These are phyloP conservation scores for Pseudomassariella vexata DNA, from an alignment of 2,329 filamentous ascomycete genomes.

Conservation along the genomic window DNA sequence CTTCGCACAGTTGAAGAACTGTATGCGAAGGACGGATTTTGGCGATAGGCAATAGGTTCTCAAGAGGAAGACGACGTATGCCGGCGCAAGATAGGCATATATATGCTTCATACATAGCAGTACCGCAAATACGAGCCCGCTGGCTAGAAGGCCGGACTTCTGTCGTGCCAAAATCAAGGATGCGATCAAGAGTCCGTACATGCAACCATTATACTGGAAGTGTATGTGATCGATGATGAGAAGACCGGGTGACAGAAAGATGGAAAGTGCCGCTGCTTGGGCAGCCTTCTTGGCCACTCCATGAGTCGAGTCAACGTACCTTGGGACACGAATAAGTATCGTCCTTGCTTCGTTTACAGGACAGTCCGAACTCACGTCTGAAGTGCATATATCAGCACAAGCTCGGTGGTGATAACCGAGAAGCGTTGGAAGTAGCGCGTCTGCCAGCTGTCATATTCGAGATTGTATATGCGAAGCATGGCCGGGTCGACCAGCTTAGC, in stretches of 20 bases:
- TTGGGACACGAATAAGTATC: slow-evolving; percentile 26
- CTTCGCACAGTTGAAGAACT: slow-evolving; percentile 75
- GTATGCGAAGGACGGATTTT: slow-evolving; percentile 68
- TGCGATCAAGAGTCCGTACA: slow-evolving; percentile 85
- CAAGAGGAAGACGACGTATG: slow-evolving; percentile 92
- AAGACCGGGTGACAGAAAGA: slow-evolving; percentile 85
- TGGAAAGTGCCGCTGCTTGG: slow-evolving; percentile 81
- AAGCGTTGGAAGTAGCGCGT: slow-evolving; percentile 88
- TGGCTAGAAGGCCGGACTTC: slow-evolving; percentile 67
- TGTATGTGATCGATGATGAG: slow-evolving; percentile 96
- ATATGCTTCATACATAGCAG: slow-evolving; percentile 96
- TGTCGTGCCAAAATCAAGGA: slow-evolving; percentile 80
- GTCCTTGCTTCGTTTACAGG: too few relatives aligned
- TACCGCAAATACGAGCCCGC: slow-evolving; percentile 77
- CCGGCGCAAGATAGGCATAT: slow-evolving; percentile 91
- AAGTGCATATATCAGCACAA: slow-evolving; percentile 78
- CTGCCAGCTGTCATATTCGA: slow-evolving; percentile 86
- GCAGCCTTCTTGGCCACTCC: slow-evolving; percentile 64
- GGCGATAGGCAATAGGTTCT: slow-evolving; percentile 80
- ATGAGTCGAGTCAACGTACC: slow-evolving; percentile 69
- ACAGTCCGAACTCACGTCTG: slow-evolving; percentile 52
- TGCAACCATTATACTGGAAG: slow-evolving; percentile 97
- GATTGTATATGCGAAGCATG: slow-evolving; percentile 76
- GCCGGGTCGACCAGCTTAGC: slow-evolving; percentile 71
- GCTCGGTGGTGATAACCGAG: slow-evolving; percentile 81